These are phyloP conservation scores for Heliosperma pusillum DNA, from an alignment of 148 eudicot species.

Conservation along the genomic window DNA sequence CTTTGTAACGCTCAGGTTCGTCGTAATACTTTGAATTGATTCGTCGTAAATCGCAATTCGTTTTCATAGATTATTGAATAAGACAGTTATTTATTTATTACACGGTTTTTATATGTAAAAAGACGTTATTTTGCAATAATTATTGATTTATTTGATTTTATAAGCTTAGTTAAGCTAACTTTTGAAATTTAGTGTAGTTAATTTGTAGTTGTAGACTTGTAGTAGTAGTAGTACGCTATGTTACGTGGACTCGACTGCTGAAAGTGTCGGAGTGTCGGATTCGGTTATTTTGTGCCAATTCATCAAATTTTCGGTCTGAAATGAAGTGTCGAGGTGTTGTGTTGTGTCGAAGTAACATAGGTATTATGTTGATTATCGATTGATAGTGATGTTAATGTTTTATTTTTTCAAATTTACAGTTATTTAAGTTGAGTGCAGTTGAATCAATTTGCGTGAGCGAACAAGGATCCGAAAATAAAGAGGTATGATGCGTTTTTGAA, in stretches of 20 bases:
- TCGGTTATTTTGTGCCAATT: too few relatives aligned
- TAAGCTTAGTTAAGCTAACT: not conserved
- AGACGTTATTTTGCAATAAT: too few relatives aligned
- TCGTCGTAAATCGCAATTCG: not conserved
- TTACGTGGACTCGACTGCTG: too few relatives aligned
- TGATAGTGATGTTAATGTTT: not conserved
- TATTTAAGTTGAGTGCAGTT: slow-evolving; percentile 51
- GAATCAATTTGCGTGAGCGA: slow-evolving; percentile 54
- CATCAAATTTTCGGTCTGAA: too few relatives aligned
- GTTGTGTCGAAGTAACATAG: too few relatives aligned
- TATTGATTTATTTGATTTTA: not conserved
- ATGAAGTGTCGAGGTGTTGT: too few relatives aligned
- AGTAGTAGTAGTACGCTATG: too few relatives aligned
- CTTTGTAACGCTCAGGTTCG: slow-evolving; percentile 47
- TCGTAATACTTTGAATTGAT: not conserved
- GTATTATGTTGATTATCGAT: not conserved
- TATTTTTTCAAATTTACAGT: slow-evolving; percentile 26
- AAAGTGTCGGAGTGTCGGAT: too few relatives aligned
- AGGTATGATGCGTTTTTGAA: slow-evolving; percentile 38
- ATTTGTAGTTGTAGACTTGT: not conserved
- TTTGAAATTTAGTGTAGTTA: not conserved
- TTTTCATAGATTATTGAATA: not conserved
- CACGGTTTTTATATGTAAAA: not conserved
- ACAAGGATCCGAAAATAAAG: slow-evolving; percentile 38
- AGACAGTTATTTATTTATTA: not conserved